A percentile compares a stretch with the other conserved stretches of the same genome.
Evolutionary conservation across 2,329 filamentous ascomycete species (phyloP).

Genomic region (Ceratocystis lukuohia): DNA sequence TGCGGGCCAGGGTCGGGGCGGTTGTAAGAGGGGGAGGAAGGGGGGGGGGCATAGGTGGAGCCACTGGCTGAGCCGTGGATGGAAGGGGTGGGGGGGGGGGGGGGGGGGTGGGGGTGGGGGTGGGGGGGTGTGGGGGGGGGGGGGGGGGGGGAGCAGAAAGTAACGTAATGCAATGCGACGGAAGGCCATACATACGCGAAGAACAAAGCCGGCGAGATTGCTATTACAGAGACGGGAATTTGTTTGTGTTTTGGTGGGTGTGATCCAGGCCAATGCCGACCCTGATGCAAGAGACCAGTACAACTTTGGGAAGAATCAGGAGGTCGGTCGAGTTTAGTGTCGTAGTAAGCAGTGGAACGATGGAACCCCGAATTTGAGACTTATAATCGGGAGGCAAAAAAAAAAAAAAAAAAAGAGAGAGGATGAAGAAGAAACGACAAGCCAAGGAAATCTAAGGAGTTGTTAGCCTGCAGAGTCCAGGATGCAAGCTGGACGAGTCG

Average conservation of each 20-base stretch:
- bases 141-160: background rate
- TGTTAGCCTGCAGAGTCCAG: background rate
- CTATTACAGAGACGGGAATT: background rate
- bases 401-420: background rate
- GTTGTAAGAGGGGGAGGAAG: no score
- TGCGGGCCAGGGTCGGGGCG: no score
- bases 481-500: background rate
- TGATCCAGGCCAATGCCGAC: background rate
- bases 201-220: background rate
- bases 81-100: no score
- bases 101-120: no score
- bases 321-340: background rate
- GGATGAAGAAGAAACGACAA: background rate
- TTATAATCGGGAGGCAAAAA: background rate
- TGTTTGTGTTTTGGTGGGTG: background rate
- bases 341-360: background rate
- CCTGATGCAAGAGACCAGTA: background rate
- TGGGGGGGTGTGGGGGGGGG: no score
- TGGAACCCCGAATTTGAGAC: background rate
- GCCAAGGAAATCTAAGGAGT: background rate
- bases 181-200: background rate
- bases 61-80: no score
- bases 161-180: slow-evolving; percentile 1
- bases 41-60: no score
- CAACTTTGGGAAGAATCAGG: background rate